Evolutionary conservation across 148 eudicot genomes (phyloP).

Genomic region (Drosera capensis): DNA sequence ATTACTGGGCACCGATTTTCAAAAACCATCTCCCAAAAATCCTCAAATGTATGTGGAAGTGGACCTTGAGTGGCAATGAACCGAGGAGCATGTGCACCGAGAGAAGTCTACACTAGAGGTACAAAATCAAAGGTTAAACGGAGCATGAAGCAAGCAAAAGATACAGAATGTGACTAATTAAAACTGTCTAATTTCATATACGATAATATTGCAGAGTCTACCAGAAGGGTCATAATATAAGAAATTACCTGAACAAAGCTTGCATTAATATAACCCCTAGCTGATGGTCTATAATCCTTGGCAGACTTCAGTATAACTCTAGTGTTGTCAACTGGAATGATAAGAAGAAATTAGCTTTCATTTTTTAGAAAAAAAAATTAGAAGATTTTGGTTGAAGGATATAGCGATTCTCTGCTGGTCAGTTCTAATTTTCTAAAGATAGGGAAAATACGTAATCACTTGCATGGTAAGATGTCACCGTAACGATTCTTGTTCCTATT

Average conservation of each 20-base stretch:
- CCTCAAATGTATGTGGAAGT: conserved; percentile 70
- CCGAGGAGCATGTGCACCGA: conserved; percentile 42
- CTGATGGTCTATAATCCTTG: conserved; percentile 62
- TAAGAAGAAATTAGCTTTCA: conserved; percentile 2
- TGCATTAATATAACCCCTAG: conserved; percentile 86
- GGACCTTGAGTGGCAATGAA: conserved; percentile 99
- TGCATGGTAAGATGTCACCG: conserved; percentile 84
- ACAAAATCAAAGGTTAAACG: conserved; percentile 8
- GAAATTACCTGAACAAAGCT: conserved; percentile 50
- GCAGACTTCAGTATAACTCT: conserved; percentile 70
- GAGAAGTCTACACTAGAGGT: conserved; percentile 36
- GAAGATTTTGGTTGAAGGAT: no score
- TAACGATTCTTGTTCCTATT: conserved; percentile 78
- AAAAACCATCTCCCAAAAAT: conserved; percentile 96
- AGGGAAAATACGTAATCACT: conserved; percentile 5
- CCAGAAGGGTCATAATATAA: no score
- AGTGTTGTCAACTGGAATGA: conserved; percentile 49
- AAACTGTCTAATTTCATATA: neutral
- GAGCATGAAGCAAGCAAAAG: neutral
- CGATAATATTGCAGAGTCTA: conserved; percentile 11
- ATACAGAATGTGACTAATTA: neutral
- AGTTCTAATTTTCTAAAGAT: neutral
- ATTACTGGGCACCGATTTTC: conserved; percentile 73
- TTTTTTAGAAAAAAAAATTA: no score
- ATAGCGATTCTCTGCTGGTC: neutral